phyloP scores from a whole-genome alignment of 2,329 filamentous ascomycete species.

The Cercospora zeina region DNA sequence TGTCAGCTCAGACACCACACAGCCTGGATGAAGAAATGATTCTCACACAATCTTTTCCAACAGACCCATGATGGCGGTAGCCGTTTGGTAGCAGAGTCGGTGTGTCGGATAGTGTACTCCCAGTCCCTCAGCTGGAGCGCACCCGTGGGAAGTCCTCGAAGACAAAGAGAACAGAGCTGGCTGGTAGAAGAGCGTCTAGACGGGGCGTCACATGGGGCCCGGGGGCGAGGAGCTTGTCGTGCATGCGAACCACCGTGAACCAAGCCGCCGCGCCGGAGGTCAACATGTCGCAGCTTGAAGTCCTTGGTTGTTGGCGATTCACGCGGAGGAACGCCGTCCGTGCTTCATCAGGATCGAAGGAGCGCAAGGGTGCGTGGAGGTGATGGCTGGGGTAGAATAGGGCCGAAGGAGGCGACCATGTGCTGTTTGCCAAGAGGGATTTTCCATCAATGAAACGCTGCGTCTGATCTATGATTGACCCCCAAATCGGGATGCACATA shows the following conservation, averaged over 20 bases:
- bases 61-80: conserved; percentile 16
- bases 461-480: too few relatives aligned
- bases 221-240: background rate
- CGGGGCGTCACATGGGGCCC: background rate
- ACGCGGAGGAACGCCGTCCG: background rate
- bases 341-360: background rate
- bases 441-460: conserved; percentile 12
- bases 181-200: background rate
- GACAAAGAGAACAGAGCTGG: conserved; percentile 2
- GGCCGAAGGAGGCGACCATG: background rate
- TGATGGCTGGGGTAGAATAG: conserved; percentile 12
- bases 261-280: background rate
- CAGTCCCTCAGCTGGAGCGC: background rate
- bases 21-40: background rate
- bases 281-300: background rate
- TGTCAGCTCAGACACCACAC: background rate
- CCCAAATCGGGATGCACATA: background rate
- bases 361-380: conserved; percentile 7
- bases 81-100: background rate
- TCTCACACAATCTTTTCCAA: conserved; percentile 19
- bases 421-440: conserved; percentile 13
- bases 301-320: background rate
- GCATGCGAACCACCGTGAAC: background rate
- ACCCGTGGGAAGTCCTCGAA: conserved; percentile 1
- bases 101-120: background rate